Conservation (phyloP, 176 grass and related monocot genomes). For the Hsuehochloa calcarea region DNA sequence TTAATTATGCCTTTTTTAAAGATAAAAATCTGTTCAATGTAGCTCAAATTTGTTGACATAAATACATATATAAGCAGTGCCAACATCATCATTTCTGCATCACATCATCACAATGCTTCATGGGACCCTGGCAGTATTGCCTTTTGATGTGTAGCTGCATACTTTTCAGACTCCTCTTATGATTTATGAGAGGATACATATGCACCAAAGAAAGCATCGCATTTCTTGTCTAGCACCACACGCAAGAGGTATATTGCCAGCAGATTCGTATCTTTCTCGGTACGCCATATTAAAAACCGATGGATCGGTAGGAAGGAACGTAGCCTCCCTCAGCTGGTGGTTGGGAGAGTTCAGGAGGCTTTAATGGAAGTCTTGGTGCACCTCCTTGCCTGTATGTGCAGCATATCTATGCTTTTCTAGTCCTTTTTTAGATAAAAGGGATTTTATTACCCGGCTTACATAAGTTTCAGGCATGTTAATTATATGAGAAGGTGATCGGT, state of each 20-base stretch:
- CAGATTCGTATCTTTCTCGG: not conserved
- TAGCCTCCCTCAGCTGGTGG: not conserved
- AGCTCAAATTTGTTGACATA: not conserved
- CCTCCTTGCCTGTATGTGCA: not conserved
- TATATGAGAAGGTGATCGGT: not conserved
- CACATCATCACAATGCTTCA: conserved; percentile 1
- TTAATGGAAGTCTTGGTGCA: not conserved
- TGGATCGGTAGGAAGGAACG: not conserved
- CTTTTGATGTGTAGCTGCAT: not conserved
- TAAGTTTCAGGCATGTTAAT: not conserved
- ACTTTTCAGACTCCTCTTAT: not conserved
- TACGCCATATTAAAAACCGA: not conserved
- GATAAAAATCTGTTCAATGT: not conserved
- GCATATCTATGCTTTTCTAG: not conserved
- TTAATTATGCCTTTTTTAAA: not conserved
- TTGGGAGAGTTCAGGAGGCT: not conserved
- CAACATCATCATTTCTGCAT: not conserved
- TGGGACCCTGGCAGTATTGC: not conserved
- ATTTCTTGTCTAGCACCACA: conserved; percentile 2
- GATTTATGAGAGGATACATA: not conserved
- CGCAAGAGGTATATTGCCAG: conserved; percentile 13
- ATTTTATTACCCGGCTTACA: no score
- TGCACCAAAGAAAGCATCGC: not conserved
- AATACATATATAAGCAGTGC: not conserved
- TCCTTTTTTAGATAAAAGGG: not conserved